Evolutionary conservation across 441 rosid species (phyloP).

Genomic region (Omphalea diandra): DNA sequence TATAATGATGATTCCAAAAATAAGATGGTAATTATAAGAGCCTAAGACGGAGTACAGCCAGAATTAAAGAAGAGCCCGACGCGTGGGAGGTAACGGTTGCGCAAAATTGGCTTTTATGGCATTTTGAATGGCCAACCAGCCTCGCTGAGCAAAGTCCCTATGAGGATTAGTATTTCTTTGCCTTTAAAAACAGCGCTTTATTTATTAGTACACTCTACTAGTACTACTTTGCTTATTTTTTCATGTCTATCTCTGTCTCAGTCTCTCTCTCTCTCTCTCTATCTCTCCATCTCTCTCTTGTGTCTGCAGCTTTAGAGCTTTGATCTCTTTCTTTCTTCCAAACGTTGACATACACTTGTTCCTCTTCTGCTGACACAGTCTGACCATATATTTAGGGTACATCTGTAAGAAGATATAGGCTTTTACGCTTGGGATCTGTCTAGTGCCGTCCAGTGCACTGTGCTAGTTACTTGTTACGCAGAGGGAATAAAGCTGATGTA

Average conservation of each 20-base stretch:
- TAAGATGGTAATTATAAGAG: constrained; percentile 40
- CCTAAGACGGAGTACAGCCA: constrained; percentile 29
- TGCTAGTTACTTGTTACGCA: neutral
- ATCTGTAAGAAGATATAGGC: constrained; percentile 39
- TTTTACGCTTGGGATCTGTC: constrained; percentile 24
- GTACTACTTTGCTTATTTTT: neutral
- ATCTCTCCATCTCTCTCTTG: no score
- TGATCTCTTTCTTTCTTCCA: constrained; percentile 20
- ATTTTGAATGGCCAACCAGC: constrained; percentile 33
- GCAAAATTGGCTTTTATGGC: constrained; percentile 57
- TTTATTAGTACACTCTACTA: constrained; percentile 37
- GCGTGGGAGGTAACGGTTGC: constrained; percentile 64
- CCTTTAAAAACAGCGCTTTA: constrained; percentile 35
- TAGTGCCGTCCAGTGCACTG: constrained; percentile 10
- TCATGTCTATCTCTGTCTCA: constrained; percentile 22
- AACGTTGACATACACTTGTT: constrained; percentile 44
- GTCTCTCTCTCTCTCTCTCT: constrained; percentile 32
- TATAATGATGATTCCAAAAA: constrained; percentile 26
- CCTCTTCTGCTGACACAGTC: constrained; percentile 19
- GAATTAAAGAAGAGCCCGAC: constrained; percentile 32
- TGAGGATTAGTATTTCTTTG: constrained; percentile 29
- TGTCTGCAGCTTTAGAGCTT: constrained; percentile 31
- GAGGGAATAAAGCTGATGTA: no score
- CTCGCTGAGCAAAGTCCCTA: constrained; percentile 15
- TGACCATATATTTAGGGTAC: constrained; percentile 51